Conservation (phyloP, 2,329 filamentous ascomycete species). For the Stemphylium vesicarium region DNA sequence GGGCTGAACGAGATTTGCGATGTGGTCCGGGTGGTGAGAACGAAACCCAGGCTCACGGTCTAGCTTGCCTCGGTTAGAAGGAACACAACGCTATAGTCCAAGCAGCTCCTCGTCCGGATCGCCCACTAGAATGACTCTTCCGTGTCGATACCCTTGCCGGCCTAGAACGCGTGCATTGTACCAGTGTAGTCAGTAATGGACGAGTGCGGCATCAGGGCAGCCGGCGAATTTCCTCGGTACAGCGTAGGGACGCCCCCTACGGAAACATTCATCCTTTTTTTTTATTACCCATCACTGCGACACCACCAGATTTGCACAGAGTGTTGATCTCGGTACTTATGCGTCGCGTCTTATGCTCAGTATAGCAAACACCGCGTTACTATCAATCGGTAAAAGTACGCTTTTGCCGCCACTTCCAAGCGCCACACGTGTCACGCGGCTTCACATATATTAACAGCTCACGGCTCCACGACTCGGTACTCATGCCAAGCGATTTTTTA, state of each 20-base stretch:
- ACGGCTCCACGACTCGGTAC: conserved; percentile 9
- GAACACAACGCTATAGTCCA: neutral
- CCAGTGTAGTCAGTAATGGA: neutral
- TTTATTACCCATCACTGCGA: conserved; percentile 15
- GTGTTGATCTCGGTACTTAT: neutral
- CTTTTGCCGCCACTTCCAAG: conserved; percentile 3
- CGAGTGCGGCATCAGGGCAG: conserved; percentile 6
- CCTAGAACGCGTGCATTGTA: neutral
- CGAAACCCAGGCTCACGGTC: neutral
- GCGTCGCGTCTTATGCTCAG: neutral
- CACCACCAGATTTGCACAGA: neutral
- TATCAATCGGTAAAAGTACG: neutral
- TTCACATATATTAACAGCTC: conserved; percentile 17
- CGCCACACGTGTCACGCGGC: conserved; percentile 16
- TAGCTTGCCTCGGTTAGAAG: neutral
- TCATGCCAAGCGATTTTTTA: conserved; percentile 26
- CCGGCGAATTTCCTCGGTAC: conserved; percentile 2
- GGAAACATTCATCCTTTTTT: conserved; percentile 7
- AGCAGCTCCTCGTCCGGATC: neutral
- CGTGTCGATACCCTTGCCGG: neutral
- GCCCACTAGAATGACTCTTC: neutral
- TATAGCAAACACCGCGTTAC: neutral
- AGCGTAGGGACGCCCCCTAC: conserved; percentile 9
- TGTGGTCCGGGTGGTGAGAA: neutral
- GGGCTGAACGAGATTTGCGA: neutral